These are phyloP conservation scores for Perilla frutescens DNA, from an alignment of 257 asterid species.

Conservation along the genomic window DNA sequence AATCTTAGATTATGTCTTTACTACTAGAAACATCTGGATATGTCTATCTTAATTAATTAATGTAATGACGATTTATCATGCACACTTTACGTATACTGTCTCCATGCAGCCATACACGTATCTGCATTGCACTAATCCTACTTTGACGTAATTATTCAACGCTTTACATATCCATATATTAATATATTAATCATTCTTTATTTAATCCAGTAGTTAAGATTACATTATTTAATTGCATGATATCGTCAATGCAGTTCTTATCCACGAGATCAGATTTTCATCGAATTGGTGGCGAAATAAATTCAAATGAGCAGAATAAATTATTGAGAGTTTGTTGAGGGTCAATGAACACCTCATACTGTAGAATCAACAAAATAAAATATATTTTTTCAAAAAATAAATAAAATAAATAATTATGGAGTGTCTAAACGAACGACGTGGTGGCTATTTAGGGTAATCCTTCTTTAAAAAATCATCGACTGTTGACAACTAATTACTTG, in stretches of 20 bases:
- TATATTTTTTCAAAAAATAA: not conserved
- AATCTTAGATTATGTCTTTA: not conserved
- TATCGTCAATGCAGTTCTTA: not conserved
- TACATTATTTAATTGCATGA: not conserved
- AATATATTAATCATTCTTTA: not conserved
- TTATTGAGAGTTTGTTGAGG: slow-evolving; percentile 61
- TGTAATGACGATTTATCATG: slow-evolving; percentile 33
- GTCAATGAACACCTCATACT: slow-evolving; percentile 51
- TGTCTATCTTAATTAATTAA: slow-evolving; percentile 17
- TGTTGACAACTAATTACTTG: slow-evolving; percentile 52
- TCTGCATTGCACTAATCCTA: slow-evolving; percentile 41
- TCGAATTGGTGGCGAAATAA: slow-evolving; percentile 20
- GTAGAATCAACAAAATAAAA: slow-evolving; percentile 16
- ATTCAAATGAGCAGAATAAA: slow-evolving; percentile 18
- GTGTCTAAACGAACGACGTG: slow-evolving; percentile 43
- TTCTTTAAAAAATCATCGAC: slow-evolving; percentile 27
- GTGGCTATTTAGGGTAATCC: slow-evolving; percentile 56
- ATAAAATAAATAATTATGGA: slow-evolving; percentile 11
- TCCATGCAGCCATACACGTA: slow-evolving; percentile 58
- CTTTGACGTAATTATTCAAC: slow-evolving; percentile 45
- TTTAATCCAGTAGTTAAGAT: not conserved
- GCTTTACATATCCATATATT: slow-evolving; percentile 10
- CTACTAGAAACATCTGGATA: slow-evolving; percentile 33
- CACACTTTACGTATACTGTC: slow-evolving; percentile 37
- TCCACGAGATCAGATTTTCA: slow-evolving; percentile 6